These are phyloP conservation scores for Pseudogymnoascus sp. DNA, from an alignment of 2,329 filamentous ascomycete species.

Conservation along the genomic window DNA sequence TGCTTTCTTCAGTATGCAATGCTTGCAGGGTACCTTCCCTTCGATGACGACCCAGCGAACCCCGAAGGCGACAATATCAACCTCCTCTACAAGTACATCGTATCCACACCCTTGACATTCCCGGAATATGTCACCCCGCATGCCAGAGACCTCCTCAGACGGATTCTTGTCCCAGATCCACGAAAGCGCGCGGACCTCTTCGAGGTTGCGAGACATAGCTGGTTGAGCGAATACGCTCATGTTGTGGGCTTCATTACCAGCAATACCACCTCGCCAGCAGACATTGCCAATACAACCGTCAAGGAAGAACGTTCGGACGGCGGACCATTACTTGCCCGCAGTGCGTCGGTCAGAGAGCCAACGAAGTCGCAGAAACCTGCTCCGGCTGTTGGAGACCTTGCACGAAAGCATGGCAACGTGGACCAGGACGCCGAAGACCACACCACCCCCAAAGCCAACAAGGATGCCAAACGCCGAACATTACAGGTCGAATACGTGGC, in stretches of 20 bases:
- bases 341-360: constrained; percentile 84
- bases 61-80: constrained; percentile 99
- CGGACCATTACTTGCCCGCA: constrained; percentile 61
- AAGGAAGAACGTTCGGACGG: constrained; percentile 42
- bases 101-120: constrained; percentile 92
- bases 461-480: constrained; percentile 85
- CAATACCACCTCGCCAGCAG: constrained; percentile 76
- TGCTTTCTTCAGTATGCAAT: constrained; percentile 70
- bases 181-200: constrained; percentile 92
- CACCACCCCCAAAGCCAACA: constrained; percentile 54
- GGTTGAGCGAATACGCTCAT: constrained; percentile 94
- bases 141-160: constrained; percentile 80
- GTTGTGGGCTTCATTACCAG: constrained; percentile 96
- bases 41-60: constrained; percentile 96
- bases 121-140: constrained; percentile 98
- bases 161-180: constrained; percentile 92
- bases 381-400: constrained; percentile 51
- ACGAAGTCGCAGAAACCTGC: constrained; percentile 56
- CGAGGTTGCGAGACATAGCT: constrained; percentile 94
- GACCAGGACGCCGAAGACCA: constrained; percentile 53
- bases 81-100: constrained; percentile 97
- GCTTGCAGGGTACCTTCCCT: constrained; percentile 93
- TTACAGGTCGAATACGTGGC: constrained; percentile 98
- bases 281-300: constrained; percentile 74
- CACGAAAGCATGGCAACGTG: constrained; percentile 65